Evolutionary conservation across 108 stramenopile genomes (phyloP).

Genomic region (Nitzschia putrida): DNA sequence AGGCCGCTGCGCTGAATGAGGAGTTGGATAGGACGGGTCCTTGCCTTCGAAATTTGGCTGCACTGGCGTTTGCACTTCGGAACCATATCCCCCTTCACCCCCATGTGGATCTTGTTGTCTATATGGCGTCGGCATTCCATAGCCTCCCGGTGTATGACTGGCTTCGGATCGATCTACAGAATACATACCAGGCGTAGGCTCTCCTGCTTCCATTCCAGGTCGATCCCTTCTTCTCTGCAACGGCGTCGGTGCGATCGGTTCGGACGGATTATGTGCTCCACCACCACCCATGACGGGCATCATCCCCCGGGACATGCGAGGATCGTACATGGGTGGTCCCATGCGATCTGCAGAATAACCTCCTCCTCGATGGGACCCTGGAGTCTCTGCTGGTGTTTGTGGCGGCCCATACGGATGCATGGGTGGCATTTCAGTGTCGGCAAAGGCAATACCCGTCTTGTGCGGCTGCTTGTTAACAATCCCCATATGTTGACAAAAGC

Average conservation of each 20-base stretch:
- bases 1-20: neutral
- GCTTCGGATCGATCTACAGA: slow-evolving; percentile 19
- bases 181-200: slow-evolving; percentile 3
- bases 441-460: slow-evolving; percentile 46
- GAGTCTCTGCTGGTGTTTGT: slow-evolving; percentile 3
- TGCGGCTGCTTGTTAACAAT: slow-evolving; percentile 37
- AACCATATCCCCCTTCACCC: neutral
- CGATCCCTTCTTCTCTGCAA: slow-evolving; percentile 24
- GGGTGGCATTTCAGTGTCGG: neutral
- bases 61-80: slow-evolving; percentile 5
- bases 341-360: slow-evolving; percentile 21
- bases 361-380: slow-evolving; percentile 5
- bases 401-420: neutral
- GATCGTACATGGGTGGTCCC: slow-evolving; percentile 22
- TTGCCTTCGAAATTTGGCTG: slow-evolving; percentile 28
- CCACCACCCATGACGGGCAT: slow-evolving; percentile 20
- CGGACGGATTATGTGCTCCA: neutral
- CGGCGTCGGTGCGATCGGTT: slow-evolving; percentile 24
- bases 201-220: neutral
- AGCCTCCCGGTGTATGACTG: neutral
- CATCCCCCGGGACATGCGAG: slow-evolving; percentile 4
- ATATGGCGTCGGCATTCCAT: slow-evolving; percentile 13
- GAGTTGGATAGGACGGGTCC: neutral
- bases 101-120: slow-evolving; percentile 7
- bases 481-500: slow-evolving; percentile 30